Conservation (phyloP, 2,329 filamentous ascomycete genomes). For the Anthostomella pinea region DNA sequence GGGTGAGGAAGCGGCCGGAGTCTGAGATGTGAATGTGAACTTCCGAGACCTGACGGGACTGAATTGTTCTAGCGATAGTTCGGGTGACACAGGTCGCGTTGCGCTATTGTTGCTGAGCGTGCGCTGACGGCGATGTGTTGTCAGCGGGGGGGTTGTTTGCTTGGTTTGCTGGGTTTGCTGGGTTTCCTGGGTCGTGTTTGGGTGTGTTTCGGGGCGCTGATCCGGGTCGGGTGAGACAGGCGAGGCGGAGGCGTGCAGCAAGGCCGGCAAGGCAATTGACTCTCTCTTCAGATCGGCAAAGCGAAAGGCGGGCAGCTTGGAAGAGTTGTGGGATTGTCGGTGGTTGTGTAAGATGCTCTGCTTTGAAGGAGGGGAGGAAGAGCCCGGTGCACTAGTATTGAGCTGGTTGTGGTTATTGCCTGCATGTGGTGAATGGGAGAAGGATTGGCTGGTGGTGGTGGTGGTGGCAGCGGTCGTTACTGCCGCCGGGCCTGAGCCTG, state of each 20-base stretch:
- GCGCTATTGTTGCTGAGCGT: too few species aligned
- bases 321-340: conserved; percentile 52
- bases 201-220: conserved; percentile 27
- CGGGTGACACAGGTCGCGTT: conserved; percentile 24
- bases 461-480: conserved; percentile 4
- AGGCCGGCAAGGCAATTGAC: conserved; percentile 32
- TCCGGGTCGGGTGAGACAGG: conserved; percentile 38
- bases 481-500: conserved; percentile 2
- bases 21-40: conserved; percentile 38
- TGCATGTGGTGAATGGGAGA: not conserved
- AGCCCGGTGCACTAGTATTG: not conserved
- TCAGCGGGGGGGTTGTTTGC: conserved; percentile 23
- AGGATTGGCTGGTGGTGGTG: conserved; percentile 4
- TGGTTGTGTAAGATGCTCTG: conserved; percentile 40
- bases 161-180: too few species aligned
- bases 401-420: not conserved
- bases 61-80: conserved; percentile 24
- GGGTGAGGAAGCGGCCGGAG: conserved; percentile 27
- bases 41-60: conserved; percentile 33
- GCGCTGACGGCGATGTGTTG: conserved; percentile 18
- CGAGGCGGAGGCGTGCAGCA: conserved; percentile 38
- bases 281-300: conserved; percentile 48
- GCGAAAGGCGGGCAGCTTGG: conserved; percentile 54
- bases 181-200: conserved; percentile 21
- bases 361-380: conserved; percentile 6